phyloP scores from a whole-genome alignment of 345 rosid species.

The Eucalyptus curtisii region DNA sequence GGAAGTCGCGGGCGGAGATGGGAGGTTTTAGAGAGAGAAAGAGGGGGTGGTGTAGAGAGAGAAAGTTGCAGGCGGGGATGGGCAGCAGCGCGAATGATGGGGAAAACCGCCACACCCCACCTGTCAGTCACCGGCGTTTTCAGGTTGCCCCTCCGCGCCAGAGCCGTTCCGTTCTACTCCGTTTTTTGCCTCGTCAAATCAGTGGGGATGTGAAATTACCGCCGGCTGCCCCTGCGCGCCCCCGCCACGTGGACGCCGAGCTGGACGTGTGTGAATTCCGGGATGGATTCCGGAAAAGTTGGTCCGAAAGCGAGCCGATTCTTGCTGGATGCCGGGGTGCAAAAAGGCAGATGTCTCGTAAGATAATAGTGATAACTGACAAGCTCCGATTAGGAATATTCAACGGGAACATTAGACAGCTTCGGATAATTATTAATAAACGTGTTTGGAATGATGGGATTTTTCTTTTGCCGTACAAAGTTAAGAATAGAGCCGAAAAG shows the following conservation, averaged over 20 bases:
- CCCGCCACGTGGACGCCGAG: neutral
- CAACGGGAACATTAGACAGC: neutral
- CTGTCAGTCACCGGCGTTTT: neutral
- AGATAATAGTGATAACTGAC: too few relatives aligned
- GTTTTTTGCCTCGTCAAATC: neutral
- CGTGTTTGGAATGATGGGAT: neutral
- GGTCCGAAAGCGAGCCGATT: neutral
- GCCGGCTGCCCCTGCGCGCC: neutral
- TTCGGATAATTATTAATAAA: neutral
- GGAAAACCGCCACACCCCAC: too few relatives aligned
- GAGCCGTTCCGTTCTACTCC: neutral
- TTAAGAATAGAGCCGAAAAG: rapidly evolving
- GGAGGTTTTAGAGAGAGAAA: too few relatives aligned
- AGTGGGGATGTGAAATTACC: neutral
- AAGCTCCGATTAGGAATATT: neutral
- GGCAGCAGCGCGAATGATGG: neutral
- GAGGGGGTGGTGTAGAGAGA: neutral
- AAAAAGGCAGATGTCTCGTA: neutral
- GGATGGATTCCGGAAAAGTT: neutral
- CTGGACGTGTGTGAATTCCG: neutral
- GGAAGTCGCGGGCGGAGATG: neutral
- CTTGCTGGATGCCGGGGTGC: neutral
- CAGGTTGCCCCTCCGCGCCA: neutral
- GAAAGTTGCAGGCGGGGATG: neutral
- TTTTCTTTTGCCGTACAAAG: neutral